Evolutionary conservation across 306 rosid genomes (phyloP).

Genomic region (Dryas octopetala): DNA sequence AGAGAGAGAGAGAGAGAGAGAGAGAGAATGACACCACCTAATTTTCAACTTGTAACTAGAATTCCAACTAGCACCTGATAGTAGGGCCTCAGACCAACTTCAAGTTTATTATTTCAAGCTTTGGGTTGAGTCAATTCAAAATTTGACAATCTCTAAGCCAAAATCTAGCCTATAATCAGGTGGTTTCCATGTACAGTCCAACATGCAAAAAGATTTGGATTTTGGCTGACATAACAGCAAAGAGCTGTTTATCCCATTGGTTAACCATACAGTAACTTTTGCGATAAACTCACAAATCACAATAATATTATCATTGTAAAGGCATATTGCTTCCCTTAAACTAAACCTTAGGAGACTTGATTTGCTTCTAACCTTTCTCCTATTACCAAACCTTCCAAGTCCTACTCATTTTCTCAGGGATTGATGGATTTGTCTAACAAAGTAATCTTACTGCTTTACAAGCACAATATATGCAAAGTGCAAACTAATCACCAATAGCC

Average conservation of each 20-base stretch:
- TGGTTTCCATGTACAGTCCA: neutral
- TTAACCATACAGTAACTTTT: neutral
- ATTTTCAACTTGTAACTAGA: neutral
- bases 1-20: too few relatives aligned
- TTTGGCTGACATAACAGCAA: neutral
- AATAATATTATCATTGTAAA: neutral
- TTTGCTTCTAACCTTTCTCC: neutral
- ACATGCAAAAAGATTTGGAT: neutral
- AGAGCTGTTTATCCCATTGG: neutral
- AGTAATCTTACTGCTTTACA: neutral
- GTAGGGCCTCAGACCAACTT: neutral
- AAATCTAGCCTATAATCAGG: neutral
- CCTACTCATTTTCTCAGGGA: neutral
- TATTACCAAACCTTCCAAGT: neutral
- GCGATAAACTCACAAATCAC: neutral
- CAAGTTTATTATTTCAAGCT: neutral
- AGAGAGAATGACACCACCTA: neutral
- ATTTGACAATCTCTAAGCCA: neutral
- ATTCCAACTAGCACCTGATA: neutral
- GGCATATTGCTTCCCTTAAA: neutral
- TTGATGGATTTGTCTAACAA: neutral
- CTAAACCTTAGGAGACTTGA: neutral
- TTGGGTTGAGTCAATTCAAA: neutral
- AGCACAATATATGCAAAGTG: neutral
- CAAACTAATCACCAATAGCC: neutral